Evolutionary conservation across 495 filamentous ascomycete genomes (phyloP).

Genomic region (Aspergillus campestris): DNA sequence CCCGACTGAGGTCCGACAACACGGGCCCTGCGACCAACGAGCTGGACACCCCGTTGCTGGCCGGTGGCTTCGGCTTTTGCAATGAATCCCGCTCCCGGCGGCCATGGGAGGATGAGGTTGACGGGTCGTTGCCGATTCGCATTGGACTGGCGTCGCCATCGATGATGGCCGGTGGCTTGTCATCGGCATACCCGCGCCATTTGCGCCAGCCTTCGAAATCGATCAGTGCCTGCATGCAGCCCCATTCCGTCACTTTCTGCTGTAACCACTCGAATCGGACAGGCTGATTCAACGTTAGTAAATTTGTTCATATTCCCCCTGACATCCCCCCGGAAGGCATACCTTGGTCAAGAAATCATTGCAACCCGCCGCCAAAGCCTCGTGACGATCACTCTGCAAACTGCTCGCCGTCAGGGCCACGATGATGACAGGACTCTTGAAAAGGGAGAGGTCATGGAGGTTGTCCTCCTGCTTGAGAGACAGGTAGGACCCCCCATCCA

Average conservation of each 20-base stretch:
- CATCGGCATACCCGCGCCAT: conserved; percentile 75
- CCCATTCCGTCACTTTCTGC: conserved; percentile 98
- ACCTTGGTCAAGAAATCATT: conserved; percentile 99
- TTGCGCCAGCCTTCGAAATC: conserved; percentile 97
- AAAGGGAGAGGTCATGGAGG: conserved; percentile 57
- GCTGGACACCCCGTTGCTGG: no score
- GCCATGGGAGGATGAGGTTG: conserved; percentile 8
- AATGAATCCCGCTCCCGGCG: not conserved
- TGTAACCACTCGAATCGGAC: conserved; percentile 97
- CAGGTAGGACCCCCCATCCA: conserved; percentile 16
- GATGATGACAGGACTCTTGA: conserved; percentile 96
- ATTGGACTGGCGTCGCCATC: conserved; percentile 24
- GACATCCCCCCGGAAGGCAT: no score
- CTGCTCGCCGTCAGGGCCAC: conserved; percentile 91
- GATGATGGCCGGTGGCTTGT: conserved; percentile 12
- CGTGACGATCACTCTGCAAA: conserved; percentile 88
- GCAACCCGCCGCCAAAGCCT: conserved; percentile 89
- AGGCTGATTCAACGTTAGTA: conserved; percentile 45
- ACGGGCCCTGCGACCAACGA: no score
- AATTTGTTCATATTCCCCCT: not conserved
- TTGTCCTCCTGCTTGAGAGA: conserved; percentile 51
- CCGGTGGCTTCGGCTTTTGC: not conserved
- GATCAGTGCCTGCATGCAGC: conserved; percentile 97
- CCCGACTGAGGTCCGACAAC: no score
- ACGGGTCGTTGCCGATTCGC: conserved; percentile 17